Evolutionary conservation across 768 basidiomycete genomes (phyloP), one percentile per base, ranked within the genome.

Genomic region (Tephrocybe rancida): DNA sequence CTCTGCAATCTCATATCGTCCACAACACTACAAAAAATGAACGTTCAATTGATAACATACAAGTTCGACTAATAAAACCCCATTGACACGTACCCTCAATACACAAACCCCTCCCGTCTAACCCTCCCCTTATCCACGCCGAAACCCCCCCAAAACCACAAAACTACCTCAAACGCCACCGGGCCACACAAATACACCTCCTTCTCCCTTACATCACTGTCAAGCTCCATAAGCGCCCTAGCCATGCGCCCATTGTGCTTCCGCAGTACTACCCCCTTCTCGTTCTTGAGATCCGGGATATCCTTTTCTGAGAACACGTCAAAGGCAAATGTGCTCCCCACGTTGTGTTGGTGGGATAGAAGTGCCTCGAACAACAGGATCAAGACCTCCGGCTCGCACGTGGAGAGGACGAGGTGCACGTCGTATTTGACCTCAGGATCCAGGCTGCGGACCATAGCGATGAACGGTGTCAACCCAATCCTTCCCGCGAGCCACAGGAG

Each of bases 401-500:
- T 79, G 1, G 84, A 77, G 2, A 85, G 54, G 3, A 77, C 64
- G 25, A 86, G 69, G 0, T 68, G 67, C n/a, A 86, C 70, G 55
- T 82, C 75, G 55, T 67, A 66, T 26, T 39, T 45, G 53, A 24
- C 44, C 34, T 38, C 13, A 19, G 54, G 39, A 8, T 48, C 24
- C 14, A 62, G 48, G 48, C 52, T 48, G 21, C 56, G 52, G 0
- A 84, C 70, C 78, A 86, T 77, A 24, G 76, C 75, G n/a, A 87
- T 61, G 65, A 83, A 87, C 0, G 84, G 85, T 16, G 86, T 87
- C 18, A 87, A 43, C 3, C 86, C 85, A 35, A 87, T 86, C 0
- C 85, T 85, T 21, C 83, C 85, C 1, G 83, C 84, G n/a, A 83
- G 66, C 83, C 82, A 86, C 24, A 85, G 64, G 25, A 83, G 60